Percentiles rank a stretch among this genome's conserved stretches.
Conservation (phyloP, 192 early-diverging fungal genomes). For the Rhizophlyctis rosea region DNA sequence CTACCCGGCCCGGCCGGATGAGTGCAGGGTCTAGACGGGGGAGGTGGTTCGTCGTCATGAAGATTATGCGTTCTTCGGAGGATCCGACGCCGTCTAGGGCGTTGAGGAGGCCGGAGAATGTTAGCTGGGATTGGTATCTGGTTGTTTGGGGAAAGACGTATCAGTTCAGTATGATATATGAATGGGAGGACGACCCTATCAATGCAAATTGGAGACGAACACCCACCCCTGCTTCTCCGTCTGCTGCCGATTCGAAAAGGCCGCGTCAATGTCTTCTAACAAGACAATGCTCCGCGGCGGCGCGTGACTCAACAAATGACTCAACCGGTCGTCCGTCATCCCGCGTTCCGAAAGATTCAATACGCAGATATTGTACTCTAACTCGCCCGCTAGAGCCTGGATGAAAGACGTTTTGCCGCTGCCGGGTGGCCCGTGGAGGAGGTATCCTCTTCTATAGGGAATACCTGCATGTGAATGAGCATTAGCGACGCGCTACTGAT, state of each 20-base stretch:
- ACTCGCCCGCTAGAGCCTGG: slow-evolving; percentile 70
- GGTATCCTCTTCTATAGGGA: slow-evolving; percentile 65
- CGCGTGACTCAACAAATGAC: slow-evolving; percentile 44
- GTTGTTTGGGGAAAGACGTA: not conserved
- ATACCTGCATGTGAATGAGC: slow-evolving; percentile 35
- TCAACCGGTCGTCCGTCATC: slow-evolving; percentile 64
- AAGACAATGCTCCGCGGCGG: slow-evolving; percentile 61
- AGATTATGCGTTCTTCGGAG: slow-evolving; percentile 72
- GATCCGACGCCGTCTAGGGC: slow-evolving; percentile 72
- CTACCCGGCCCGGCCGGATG: slow-evolving; percentile 71
- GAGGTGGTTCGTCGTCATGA: slow-evolving; percentile 79
- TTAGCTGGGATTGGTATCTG: slow-evolving; percentile 45
- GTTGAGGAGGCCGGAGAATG: slow-evolving; percentile 67
- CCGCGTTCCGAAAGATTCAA: slow-evolving; percentile 66
- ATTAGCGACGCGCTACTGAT: not conserved
- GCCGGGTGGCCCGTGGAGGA: slow-evolving; percentile 72
- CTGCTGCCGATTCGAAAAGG: slow-evolving; percentile 63
- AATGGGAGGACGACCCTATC: not conserved
- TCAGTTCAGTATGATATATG: not conserved
- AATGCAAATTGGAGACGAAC: not conserved
- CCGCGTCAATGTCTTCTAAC: slow-evolving; percentile 76
- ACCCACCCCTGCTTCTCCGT: slow-evolving; percentile 64
- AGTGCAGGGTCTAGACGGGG: slow-evolving; percentile 68
- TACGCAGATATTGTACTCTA: slow-evolving; percentile 75
- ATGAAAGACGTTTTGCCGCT: slow-evolving; percentile 70